Evolutionary conservation across 805 yeast species (phyloP), one percentile per base, ranked within the genome.

Genomic region (Myxozyma neotropica): DNA sequence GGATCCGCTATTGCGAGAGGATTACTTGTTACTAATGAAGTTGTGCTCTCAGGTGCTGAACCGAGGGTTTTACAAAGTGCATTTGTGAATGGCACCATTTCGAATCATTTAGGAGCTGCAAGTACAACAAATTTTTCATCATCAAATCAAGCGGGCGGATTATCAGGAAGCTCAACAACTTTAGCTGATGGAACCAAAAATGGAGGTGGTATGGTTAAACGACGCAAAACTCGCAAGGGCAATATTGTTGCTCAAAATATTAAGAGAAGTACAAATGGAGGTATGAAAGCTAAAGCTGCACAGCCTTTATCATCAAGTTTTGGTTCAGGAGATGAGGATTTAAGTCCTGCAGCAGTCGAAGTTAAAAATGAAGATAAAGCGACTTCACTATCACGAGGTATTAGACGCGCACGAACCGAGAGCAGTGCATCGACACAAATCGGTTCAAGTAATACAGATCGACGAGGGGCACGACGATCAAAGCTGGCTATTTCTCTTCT

Each of bases 401-500:
- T 31, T 29, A 35, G 38, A n/a, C 38, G 47, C 5, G 39, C 54
- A 26, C 46, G 54, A 17, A 50, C 54, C 7, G 53, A 36, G n/a
- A 48, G 54, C 27, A 39, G 4, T 26, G 39, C 46, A 12, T 40
- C 50, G 12, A n/a, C 43, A 23, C 40, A 39, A 39, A 21, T 29
- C 7, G 55, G 42, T 26, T 19, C 38, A 1, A 51, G 19, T 29
- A 38, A 19, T 17, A 19, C 23, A 8, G 57, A 17, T 10, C 43
- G 38, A 5, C 45, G 49, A 38, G 46, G 40, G 6, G 21, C 39
- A 29, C 48, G 40, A 19, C 39, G 42, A 6, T 58, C 57, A 13
- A 45, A 47, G 27, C 51, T 61, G 8, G 65, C 65, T 23, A 58
- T 61, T 29, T 49, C 63, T 7, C 23, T 61, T 17, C 57, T 61